phyloP scores from a whole-genome alignment of 2,329 filamentous ascomycete species.

The Calonectria hongkongensis region DNA sequence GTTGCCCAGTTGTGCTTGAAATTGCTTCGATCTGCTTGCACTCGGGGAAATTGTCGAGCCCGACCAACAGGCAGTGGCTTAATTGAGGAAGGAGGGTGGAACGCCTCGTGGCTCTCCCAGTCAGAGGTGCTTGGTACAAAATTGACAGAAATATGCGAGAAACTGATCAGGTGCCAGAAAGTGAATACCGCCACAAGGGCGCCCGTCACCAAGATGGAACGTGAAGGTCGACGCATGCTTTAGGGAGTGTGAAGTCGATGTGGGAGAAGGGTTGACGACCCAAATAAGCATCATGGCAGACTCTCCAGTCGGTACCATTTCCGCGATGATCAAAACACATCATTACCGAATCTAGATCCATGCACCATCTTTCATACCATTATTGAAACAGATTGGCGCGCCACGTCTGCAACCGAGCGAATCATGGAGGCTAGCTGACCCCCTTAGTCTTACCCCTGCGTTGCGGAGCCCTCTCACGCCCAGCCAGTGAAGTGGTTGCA shows the following conservation, averaged over 20 bases:
- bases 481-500: no score
- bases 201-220: slow-evolving; percentile 30
- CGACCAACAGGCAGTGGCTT: slow-evolving; percentile 56
- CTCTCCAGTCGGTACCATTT: slow-evolving; percentile 17
- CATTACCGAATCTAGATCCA: slow-evolving; percentile 8
- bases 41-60: slow-evolving; percentile 52
- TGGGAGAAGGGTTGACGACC: background rate
- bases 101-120: slow-evolving; percentile 55
- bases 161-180: slow-evolving; percentile 48
- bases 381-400: slow-evolving; percentile 17
- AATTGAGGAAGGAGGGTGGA: slow-evolving; percentile 57
- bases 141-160: slow-evolving; percentile 34
- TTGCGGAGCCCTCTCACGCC: background rate
- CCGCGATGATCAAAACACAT: slow-evolving; percentile 11
- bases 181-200: slow-evolving; percentile 44
- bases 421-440: background rate
- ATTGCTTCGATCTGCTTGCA: slow-evolving; percentile 55
- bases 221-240: slow-evolving; percentile 32
- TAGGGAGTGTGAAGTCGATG: background rate
- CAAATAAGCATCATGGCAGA: slow-evolving; percentile 19
- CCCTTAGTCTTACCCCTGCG: background rate
- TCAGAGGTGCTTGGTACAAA: slow-evolving; percentile 56
- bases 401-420: background rate
- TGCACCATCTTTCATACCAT: background rate
- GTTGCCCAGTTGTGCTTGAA: slow-evolving; percentile 45